Percentiles rank a stretch among this genome's conserved stretches.
Evolutionary conservation across 768 basidiomycete genomes (phyloP).

Genomic region (Chalciporus chontae): DNA sequence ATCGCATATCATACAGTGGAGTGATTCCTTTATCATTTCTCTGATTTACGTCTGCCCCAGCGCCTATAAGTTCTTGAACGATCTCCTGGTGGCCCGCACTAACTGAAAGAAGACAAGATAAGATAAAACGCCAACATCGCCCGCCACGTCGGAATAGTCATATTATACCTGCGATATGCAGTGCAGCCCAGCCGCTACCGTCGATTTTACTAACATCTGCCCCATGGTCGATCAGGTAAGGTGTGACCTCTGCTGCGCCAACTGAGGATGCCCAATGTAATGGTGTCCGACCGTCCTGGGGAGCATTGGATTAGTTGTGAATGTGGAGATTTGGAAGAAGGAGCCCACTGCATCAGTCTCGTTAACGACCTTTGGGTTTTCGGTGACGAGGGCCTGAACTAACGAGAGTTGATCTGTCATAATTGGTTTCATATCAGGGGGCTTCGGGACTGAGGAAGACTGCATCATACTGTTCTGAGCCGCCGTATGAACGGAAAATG

Average conservation of each 20-base stretch:
- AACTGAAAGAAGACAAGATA: conserved; percentile 39
- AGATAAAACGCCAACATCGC: neutral
- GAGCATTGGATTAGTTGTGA: neutral
- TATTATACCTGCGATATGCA: conserved; percentile 70
- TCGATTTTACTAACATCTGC: conserved; percentile 66
- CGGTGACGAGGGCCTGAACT: conserved; percentile 59
- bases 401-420: conserved; percentile 65
- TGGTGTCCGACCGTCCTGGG: conserved; percentile 73
- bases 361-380: conserved; percentile 61
- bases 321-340: neutral
- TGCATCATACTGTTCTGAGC: conserved; percentile 59
- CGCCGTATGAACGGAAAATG: conserved; percentile 54
- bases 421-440: neutral
- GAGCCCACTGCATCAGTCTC: conserved; percentile 55
- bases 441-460: neutral
- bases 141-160: no score
- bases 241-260: conserved; percentile 62
- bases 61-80: conserved; percentile 73
- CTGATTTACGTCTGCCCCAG: conserved; percentile 79
- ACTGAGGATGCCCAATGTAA: conserved; percentile 85
- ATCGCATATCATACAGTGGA: conserved; percentile 56
- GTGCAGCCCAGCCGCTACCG: conserved; percentile 68
- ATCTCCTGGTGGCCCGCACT: conserved; percentile 79
- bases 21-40: conserved; percentile 81
- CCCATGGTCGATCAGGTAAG: conserved; percentile 66